phyloP scores from a whole-genome alignment of 208 protist genomes.

The Trypanosoma lewisi region DNA sequence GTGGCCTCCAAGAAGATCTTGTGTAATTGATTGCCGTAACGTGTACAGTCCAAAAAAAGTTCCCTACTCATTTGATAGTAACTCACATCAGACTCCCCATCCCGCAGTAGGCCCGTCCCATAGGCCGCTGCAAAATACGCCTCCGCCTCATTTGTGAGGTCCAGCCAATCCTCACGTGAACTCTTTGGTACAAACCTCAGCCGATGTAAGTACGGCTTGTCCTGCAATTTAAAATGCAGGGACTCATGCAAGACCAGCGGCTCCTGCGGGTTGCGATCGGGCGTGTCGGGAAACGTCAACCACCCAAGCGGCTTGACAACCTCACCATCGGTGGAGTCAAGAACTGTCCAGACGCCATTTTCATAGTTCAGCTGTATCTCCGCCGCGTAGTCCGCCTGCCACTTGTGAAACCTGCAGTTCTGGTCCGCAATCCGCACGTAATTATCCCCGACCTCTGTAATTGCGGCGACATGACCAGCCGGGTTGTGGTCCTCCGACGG shows the following conservation, averaged over 20 bases:
- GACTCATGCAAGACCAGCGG: conserved; percentile 58
- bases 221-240: conserved; percentile 44
- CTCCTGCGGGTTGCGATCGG: conserved; percentile 47
- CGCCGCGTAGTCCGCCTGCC: conserved; percentile 56
- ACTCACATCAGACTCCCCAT: conserved; percentile 53
- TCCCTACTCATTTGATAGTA: conserved; percentile 87
- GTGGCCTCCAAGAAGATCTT: conserved; percentile 87
- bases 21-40: conserved; percentile 73
- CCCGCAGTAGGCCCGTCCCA: conserved; percentile 70
- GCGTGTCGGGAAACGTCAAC: conserved; percentile 77
- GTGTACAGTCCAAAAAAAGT: conserved; percentile 58
- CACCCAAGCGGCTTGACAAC: conserved; percentile 67
- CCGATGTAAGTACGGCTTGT: conserved; percentile 55
- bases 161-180: conserved; percentile 65
- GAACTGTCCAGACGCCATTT: conserved; percentile 61
- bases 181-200: conserved; percentile 50
- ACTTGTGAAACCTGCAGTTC: conserved; percentile 86
- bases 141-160: conserved; percentile 72
- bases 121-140: conserved; percentile 76
- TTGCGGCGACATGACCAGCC: conserved; percentile 78
- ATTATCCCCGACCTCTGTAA: conserved; percentile 83
- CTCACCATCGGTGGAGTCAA: conserved; percentile 58
- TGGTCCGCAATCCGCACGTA: conserved; percentile 85
- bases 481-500: conserved; percentile 44
- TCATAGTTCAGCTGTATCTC: conserved; percentile 52